Evolutionary conservation across 78 protist genomes (phyloP).

Genomic region (Guillardia theta): DNA sequence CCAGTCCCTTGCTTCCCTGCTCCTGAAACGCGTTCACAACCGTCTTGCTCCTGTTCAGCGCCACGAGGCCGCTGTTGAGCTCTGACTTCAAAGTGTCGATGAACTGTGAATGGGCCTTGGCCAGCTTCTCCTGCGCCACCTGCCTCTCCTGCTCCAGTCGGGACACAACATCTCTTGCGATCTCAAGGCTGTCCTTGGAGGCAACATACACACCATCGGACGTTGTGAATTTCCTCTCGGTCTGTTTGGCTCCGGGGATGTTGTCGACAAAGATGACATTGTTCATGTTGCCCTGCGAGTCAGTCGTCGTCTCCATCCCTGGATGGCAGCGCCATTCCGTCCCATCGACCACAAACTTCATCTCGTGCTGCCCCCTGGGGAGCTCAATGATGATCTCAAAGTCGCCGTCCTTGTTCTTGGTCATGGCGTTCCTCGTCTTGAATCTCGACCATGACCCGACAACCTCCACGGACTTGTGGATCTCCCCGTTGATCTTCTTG

Average conservation of each 20-base stretch:
- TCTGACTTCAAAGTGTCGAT: not conserved
- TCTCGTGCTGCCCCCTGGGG: not conserved
- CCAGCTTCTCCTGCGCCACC: not conserved
- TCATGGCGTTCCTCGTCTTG: not conserved
- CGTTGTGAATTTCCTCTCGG: not conserved
- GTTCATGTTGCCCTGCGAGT: not conserved
- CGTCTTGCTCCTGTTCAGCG: not conserved
- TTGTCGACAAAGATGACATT: not conserved
- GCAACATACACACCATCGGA: not conserved
- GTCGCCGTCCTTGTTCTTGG: not conserved
- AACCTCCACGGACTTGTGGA: not conserved
- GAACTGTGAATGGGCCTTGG: not conserved
- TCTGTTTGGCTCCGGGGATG: not conserved
- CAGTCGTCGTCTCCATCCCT: not conserved
- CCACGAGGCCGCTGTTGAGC: not conserved
- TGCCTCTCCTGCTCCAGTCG: not conserved
- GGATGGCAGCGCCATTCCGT: not conserved
- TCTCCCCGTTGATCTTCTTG: not conserved
- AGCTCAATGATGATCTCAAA: constrained; percentile 15
- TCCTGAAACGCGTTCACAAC: no score
- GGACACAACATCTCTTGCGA: not conserved
- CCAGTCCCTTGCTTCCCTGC: no score
- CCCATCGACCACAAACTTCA: not conserved
- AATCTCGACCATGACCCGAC: not conserved
- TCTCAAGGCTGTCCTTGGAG: not conserved